Evolutionary conservation across 2,329 filamentous ascomycete genomes (phyloP).

Genomic region (Atkinsonella texensis): DNA sequence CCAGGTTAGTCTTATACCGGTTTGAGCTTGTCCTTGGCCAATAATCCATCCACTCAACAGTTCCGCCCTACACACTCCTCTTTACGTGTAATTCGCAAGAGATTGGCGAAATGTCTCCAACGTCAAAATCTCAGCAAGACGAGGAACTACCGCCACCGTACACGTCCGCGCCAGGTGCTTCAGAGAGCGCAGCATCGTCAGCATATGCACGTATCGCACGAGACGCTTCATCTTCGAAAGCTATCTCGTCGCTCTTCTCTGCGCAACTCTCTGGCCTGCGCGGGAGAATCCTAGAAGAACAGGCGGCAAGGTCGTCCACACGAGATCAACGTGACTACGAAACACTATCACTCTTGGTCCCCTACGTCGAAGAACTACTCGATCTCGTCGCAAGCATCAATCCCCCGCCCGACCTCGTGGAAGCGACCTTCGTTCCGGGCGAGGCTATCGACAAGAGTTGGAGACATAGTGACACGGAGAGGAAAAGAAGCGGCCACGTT

Average conservation of each 20-base stretch:
- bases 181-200: neutral
- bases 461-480: conserved; percentile 22
- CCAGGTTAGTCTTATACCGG: neutral
- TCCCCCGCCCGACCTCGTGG: conserved; percentile 21
- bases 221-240: neutral
- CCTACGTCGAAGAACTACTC: conserved; percentile 30
- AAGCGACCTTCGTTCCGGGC: conserved; percentile 34
- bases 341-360: conserved; percentile 26
- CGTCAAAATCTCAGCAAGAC: neutral
- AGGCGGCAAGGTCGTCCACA: conserved; percentile 19
- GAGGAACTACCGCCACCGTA: conserved; percentile 2
- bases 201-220: neutral
- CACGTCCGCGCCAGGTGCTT: neutral
- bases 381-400: conserved; percentile 23
- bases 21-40: neutral
- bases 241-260: conserved; percentile 18
- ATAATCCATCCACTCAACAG: neutral
- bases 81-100: neutral
- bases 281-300: conserved; percentile 22
- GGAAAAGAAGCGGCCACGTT: conserved; percentile 17
- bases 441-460: conserved; percentile 25
- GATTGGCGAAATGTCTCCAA: neutral
- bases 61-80: neutral
- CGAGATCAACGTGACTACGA: conserved; percentile 26
- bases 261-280: conserved; percentile 26